Percentiles rank a stretch among this genome's conserved stretches.
These are phyloP conservation scores for Pseudopediastrum boryanum DNA, from an alignment of 139 green algal species.

Conservation along the genomic window DNA sequence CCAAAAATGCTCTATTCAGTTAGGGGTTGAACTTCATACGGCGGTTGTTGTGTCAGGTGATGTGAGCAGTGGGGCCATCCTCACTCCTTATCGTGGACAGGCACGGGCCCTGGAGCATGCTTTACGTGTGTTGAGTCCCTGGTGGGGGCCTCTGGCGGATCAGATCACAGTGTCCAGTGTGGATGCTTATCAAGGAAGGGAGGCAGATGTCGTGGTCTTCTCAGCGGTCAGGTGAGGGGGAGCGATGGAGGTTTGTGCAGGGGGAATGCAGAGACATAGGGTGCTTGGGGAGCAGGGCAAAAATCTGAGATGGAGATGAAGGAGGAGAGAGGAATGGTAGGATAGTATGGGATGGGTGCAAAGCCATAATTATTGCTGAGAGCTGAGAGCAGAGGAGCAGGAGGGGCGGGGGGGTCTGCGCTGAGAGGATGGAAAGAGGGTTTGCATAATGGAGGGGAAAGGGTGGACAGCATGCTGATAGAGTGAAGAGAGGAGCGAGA, in stretches of 20 bases:
- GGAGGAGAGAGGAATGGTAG: too few relatives aligned
- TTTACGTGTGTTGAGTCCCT: slow-evolving; percentile 21
- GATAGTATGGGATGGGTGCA: too few relatives aligned
- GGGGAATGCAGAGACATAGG: too few relatives aligned
- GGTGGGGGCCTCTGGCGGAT: not conserved
- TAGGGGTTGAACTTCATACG: not conserved
- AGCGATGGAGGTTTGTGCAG: not conserved
- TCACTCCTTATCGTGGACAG: slow-evolving; percentile 86
- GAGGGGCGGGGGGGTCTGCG: too few relatives aligned
- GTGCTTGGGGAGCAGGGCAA: too few relatives aligned
- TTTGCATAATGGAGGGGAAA: too few relatives aligned
- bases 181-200: slow-evolving; percentile 76
- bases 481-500: too few relatives aligned
- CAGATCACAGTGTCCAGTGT: slow-evolving; percentile 51
- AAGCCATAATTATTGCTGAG: too few relatives aligned
- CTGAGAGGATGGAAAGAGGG: too few relatives aligned
- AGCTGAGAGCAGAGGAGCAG: too few relatives aligned
- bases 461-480: too few relatives aligned
- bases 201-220: slow-evolving; percentile 84
- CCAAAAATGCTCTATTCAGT: not conserved
- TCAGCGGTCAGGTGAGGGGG: slow-evolving; percentile 43
- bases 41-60: slow-evolving; percentile 35
- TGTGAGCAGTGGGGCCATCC: slow-evolving; percentile 66
- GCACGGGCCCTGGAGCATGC: slow-evolving; percentile 38
- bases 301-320: too few relatives aligned